Evolutionary conservation across 2,329 filamentous ascomycete genomes (phyloP), one percentile per base, ranked within the genome.

Genomic region (Seiridium cupressi): DNA sequence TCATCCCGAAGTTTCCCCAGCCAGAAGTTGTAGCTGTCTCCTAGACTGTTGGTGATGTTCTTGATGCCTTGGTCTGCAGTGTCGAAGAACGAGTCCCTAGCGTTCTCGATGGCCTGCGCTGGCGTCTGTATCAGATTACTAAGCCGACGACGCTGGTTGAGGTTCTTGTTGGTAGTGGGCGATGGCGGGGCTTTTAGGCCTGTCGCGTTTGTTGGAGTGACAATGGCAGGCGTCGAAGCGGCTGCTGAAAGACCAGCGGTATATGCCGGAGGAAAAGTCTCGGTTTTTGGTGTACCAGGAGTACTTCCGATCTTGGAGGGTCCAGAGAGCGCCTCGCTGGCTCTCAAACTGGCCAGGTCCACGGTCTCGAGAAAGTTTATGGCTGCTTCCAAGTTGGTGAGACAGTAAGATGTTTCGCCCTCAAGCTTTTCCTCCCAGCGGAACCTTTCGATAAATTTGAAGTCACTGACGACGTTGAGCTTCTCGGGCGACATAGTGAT

Each of bases 291-390:
- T 5, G 77, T 84, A 7, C 77, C 78, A 1, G 84, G 78, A 31
- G 77, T 70, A 63, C 74, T 79, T 8, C 81, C 66, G 63, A 78
- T 64, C 72, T 89, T 93, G 18, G 80, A 75, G 8, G 89, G 89
- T 0, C 90, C 87, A 48, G 89, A 87, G 13, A 86, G 88, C 18
- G 81, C 76, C 72, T 96, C 93, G 64, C 97, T 91, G 5, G 89
- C 89, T 57, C 93, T 87, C 5, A 99, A 79, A 34, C 91, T 97
- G 5, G 93, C 91, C 32, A 99, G 82, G 72, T 99, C 95, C 35
- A 99, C 95, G 0, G 93, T 98, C 70, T 98, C 91, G 11, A 99
- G 79, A 70, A 99, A 99, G 57, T 90, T 93, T 59, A 98, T 92
- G 60, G 94, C 91, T 18, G 95, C 95, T 75, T 99, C 95, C 1